These are phyloP conservation scores for Exophiala alcalophila DNA, from an alignment of 2,329 filamentous ascomycete genomes.

Conservation along the genomic window DNA sequence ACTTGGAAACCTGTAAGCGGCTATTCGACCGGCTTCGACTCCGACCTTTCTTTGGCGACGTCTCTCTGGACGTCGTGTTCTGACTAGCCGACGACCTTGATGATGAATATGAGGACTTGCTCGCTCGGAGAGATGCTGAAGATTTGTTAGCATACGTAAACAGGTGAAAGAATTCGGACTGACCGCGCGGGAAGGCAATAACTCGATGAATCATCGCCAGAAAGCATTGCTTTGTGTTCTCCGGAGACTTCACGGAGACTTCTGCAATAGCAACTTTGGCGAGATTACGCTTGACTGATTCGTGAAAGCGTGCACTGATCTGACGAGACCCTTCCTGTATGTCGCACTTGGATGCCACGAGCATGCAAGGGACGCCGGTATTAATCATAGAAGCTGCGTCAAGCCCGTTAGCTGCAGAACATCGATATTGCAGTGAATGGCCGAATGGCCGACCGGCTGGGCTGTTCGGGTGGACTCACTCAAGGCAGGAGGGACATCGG, in stretches of 20 bases:
- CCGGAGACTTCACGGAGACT: conserved; percentile 66
- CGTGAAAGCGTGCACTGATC: conserved; percentile 66
- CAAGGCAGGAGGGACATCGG: conserved; percentile 69
- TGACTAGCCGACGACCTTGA: conserved; percentile 11
- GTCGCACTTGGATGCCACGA: conserved; percentile 91
- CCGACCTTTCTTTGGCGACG: conserved; percentile 22
- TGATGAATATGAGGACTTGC: conserved; percentile 13
- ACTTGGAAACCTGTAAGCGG: conserved; percentile 22
- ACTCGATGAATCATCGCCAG: conserved; percentile 71
- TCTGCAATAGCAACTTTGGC: conserved; percentile 70
- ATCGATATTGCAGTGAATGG: not conserved
- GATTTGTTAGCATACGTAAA: conserved; percentile 3
- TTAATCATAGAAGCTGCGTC: conserved; percentile 25
- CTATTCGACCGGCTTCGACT: conserved; percentile 26
- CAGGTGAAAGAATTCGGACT: conserved; percentile 36
- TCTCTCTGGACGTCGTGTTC: conserved; percentile 13
- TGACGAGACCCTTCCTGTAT: conserved; percentile 66
- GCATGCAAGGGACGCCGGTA: conserved; percentile 59
- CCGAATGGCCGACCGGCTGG: not conserved
- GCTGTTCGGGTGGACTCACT: conserved; percentile 55
- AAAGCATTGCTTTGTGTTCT: conserved; percentile 72
- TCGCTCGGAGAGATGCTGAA: conserved; percentile 12
- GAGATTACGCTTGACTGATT: conserved; percentile 59
- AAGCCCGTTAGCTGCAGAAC: not conserved
- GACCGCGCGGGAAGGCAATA: conserved; percentile 66